Conservation (phyloP, 1,284 basidiomycete species). For the Agroathelia rolfsii region DNA sequence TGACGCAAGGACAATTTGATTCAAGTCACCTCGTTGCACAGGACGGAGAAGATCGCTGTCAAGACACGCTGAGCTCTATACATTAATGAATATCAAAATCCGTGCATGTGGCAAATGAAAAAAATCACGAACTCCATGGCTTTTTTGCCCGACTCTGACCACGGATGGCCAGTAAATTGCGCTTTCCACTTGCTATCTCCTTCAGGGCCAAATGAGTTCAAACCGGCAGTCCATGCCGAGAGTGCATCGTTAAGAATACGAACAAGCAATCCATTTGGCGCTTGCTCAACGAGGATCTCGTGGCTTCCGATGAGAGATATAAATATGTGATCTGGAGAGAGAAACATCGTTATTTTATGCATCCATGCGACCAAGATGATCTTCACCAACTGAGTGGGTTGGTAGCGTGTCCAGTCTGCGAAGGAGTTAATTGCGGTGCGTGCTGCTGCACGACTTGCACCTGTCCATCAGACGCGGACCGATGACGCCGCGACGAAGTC, state of each 20-base stretch:
- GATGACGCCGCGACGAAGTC: background rate
- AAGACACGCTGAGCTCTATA: conserved; percentile 33
- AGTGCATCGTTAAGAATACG: conserved; percentile 25
- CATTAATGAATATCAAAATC: background rate
- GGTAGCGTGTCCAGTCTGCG: background rate
- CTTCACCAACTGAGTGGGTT: background rate
- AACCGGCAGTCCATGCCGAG: conserved; percentile 30
- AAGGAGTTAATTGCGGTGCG: background rate
- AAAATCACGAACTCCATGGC: conserved; percentile 27
- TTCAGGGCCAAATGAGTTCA: conserved; percentile 37
- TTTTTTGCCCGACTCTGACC: conserved; percentile 30
- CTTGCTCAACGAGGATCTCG: conserved; percentile 32
- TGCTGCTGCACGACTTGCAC: background rate
- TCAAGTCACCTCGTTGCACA: conserved; percentile 27
- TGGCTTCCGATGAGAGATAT: conserved; percentile 25
- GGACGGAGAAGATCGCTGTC: conserved; percentile 28
- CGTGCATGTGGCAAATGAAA: background rate
- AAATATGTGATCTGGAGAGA: conserved; percentile 23
- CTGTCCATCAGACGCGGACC: background rate
- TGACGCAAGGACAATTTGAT: conserved; percentile 3
- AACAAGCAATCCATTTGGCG: no score
- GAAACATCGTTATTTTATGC: background rate
- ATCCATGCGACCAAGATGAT: background rate
- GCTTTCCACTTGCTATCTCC: conserved; percentile 24
- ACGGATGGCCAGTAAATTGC: conserved; percentile 21